A percentile compares a stretch with the other conserved stretches of the same genome.
phyloP scores from a whole-genome alignment of 129 eudicot genomes.

The Tanacetum coccineum region DNA sequence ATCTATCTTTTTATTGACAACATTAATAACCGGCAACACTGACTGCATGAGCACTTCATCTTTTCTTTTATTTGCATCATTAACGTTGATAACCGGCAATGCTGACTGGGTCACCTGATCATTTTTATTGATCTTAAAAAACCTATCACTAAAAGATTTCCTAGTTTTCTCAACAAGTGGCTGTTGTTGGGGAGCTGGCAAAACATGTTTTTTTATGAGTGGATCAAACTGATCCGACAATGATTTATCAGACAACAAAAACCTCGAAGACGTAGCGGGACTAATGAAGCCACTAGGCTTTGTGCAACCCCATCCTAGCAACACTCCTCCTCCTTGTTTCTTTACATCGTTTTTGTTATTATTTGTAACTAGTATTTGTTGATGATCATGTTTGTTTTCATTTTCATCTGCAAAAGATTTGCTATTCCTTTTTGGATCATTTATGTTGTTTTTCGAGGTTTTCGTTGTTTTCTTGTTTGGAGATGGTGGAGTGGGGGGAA shows the following conservation, averaged over 20 bases:
- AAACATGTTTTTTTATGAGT: constrained; percentile 29
- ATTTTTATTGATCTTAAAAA: not conserved
- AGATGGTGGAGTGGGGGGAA: constrained; percentile 16
- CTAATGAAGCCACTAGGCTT: constrained; percentile 51
- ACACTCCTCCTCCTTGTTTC: constrained; percentile 26
- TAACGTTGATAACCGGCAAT: too few relatives aligned
- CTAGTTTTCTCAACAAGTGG: constrained; percentile 14
- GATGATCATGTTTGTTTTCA: not conserved
- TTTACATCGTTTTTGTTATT: constrained; percentile 2
- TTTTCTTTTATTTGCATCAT: too few relatives aligned
- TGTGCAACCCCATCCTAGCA: constrained; percentile 27
- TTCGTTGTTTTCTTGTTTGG: constrained; percentile 8
- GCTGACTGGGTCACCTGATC: too few relatives aligned
- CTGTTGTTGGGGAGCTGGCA: constrained; percentile 3
- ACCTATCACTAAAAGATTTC: not conserved
- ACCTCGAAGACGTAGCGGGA: constrained; percentile 73
- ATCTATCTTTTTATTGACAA: not conserved
- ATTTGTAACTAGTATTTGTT: constrained; percentile 9
- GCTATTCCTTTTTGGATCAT: constrained; percentile 13
- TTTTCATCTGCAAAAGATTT: constrained; percentile 24
- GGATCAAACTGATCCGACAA: constrained; percentile 39
- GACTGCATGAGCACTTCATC: too few relatives aligned
- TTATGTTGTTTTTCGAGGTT: constrained; percentile 15
- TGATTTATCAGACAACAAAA: constrained; percentile 48
- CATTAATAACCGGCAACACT: too few relatives aligned